These are phyloP conservation scores for Quercus cerris DNA, from an alignment of 306 rosid genomes.

Conservation along the genomic window DNA sequence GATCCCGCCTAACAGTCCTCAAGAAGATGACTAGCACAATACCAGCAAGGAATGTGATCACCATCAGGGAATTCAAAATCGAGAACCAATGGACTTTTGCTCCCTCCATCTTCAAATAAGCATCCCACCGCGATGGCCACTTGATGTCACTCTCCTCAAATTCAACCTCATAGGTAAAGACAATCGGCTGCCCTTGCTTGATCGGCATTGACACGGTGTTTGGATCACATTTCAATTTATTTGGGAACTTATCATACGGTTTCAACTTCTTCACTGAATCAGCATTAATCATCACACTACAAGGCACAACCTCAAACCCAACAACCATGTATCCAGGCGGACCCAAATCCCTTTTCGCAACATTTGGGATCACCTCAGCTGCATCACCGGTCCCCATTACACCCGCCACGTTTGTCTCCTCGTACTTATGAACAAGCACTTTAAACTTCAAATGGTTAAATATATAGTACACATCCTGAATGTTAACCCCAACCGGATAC, in stretches of 20 bases:
- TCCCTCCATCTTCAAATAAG: conserved; percentile 98
- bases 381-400: conserved; percentile 97
- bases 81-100: conserved; percentile 97
- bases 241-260: conserved; percentile 52
- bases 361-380: conserved; percentile 62
- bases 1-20: conserved; percentile 92
- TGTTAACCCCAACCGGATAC: conserved; percentile 84
- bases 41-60: conserved; percentile 93
- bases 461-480: conserved; percentile 72
- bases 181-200: conserved; percentile 68
- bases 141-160: conserved; percentile 92
- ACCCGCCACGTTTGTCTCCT: conserved; percentile 78
- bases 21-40: conserved; percentile 89
- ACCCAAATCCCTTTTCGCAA: conserved; percentile 44
- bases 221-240: conserved; percentile 63
- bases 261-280: conserved; percentile 52
- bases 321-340: conserved; percentile 91
- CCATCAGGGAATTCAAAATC: conserved; percentile 91
- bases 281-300: conserved; percentile 58
- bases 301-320: conserved; percentile 94
- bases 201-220: conserved; percentile 66
- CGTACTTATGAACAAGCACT: conserved; percentile 87
- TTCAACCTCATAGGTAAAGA: conserved; percentile 74
- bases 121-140: conserved; percentile 99
- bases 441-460: conserved; percentile 88